A percentile compares a stretch with the other conserved stretches of the same genome.
These are phyloP conservation scores for Lentinula boryana DNA, from an alignment of 768 basidiomycete genomes.

Conservation along the genomic window DNA sequence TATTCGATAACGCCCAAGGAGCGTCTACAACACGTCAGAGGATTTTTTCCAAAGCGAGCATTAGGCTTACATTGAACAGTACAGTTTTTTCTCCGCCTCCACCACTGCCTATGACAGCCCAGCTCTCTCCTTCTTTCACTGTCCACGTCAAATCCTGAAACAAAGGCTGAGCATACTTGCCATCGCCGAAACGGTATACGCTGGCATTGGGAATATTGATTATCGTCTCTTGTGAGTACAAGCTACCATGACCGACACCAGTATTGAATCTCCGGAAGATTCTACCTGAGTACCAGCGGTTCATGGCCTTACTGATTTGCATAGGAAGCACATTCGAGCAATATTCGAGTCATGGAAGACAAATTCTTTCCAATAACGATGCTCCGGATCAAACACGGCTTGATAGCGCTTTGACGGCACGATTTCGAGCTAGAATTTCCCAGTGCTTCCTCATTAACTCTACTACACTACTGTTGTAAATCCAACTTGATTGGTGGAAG, in stretches of 20 bases:
- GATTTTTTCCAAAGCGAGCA: neutral
- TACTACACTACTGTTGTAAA: too few species aligned
- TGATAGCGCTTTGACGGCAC: too few species aligned
- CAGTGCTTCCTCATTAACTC: too few species aligned
- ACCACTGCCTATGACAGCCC: constrained; percentile 68
- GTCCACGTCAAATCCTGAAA: constrained; percentile 54
- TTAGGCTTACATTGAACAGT: constrained; percentile 53
- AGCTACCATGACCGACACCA: neutral
- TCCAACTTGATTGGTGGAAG: too few species aligned
- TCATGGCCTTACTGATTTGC: neutral
- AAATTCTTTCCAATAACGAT: too few species aligned
- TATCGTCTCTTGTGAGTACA: neutral
- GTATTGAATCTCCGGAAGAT: neutral
- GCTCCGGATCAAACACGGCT: too few species aligned
- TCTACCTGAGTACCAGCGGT: neutral
- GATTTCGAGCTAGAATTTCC: too few species aligned
- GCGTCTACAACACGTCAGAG: constrained; percentile 32
- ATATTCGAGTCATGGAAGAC: too few species aligned
- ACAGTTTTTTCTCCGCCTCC: constrained; percentile 56
- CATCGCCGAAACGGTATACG: constrained; percentile 55
- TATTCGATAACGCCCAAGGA: constrained; percentile 69
- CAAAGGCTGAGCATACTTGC: constrained; percentile 37
- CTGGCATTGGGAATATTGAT: constrained; percentile 38
- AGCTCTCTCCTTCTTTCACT: constrained; percentile 55
- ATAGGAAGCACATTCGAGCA: too few species aligned